Conservation (phyloP, 2,329 filamentous ascomycete species). For the Colletotrichum sp. region DNA sequence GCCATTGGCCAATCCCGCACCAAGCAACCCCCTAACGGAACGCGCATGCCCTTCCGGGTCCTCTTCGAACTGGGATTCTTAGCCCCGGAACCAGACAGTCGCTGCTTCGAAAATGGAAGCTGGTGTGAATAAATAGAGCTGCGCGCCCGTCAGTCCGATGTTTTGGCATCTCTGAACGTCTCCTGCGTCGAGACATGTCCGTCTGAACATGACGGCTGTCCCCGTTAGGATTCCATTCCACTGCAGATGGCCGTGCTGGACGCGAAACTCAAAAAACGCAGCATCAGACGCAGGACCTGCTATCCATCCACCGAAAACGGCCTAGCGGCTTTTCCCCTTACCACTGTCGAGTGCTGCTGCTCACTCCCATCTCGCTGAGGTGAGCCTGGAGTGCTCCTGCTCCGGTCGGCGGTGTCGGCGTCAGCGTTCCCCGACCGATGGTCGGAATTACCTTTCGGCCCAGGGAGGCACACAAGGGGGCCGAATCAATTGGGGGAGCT, state of each 20-base stretch:
- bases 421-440: constrained; percentile 4
- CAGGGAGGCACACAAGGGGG: not conserved
- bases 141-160: not conserved
- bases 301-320: not conserved
- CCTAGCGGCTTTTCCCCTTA: not conserved
- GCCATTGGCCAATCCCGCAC: not conserved
- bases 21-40: not conserved
- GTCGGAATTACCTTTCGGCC: constrained; percentile 2
- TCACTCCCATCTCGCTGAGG: not conserved
- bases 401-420: not conserved
- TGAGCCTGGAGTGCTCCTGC: not conserved
- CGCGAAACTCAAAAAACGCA: not conserved
- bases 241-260: not conserved
- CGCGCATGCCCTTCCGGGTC: not conserved
- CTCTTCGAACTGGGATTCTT: not conserved
- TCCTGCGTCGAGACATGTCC: not conserved
- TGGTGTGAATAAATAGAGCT: not conserved
- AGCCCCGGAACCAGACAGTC: not conserved
- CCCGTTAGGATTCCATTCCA: not conserved
- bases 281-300: not conserved
- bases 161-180: not conserved
- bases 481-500: not conserved
- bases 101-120: not conserved
- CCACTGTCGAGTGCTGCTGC: not conserved
- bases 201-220: not conserved